Conservation (phyloP, 306 rosid genomes). For the Lathyrus oleraceus region DNA sequence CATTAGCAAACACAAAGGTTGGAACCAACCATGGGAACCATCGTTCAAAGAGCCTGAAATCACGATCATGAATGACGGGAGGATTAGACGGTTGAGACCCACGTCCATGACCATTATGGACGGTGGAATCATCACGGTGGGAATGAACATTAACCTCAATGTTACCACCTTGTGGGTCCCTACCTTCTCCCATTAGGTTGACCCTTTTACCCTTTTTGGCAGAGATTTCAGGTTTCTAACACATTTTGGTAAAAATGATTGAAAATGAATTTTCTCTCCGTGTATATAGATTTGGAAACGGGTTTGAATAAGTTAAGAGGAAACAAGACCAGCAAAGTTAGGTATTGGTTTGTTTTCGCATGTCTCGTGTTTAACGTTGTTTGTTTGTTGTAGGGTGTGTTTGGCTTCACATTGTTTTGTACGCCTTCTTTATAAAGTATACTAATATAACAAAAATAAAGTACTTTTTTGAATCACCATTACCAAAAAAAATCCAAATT, state of each 20-base stretch:
- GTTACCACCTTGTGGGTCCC: slow-evolving; percentile 35
- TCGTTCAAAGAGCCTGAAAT: slow-evolving; percentile 48
- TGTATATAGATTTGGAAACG: neutral
- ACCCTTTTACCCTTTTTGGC: neutral
- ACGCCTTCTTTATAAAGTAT: neutral
- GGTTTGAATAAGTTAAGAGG: neutral
- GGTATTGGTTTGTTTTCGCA: neutral
- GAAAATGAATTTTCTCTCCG: neutral
- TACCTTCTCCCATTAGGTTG: slow-evolving; percentile 44
- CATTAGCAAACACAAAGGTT: slow-evolving; percentile 60
- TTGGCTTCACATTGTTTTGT: neutral
- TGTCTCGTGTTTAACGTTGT: slow-evolving; percentile 3
- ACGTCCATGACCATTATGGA: slow-evolving; percentile 37
- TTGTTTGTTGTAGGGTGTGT: neutral
- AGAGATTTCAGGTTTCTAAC: slow-evolving; percentile 37
- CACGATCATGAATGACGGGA: slow-evolving; percentile 11
- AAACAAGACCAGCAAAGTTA: slow-evolving; percentile 19
- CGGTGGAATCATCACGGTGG: slow-evolving; percentile 33
- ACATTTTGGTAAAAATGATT: slow-evolving; percentile 16
- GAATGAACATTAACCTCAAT: slow-evolving; percentile 56
- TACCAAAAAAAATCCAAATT: too few relatives aligned
- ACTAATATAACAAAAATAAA: too few relatives aligned
- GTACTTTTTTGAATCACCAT: too few relatives aligned
- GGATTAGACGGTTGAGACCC: slow-evolving; percentile 11
- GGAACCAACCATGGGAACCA: slow-evolving; percentile 83